These are phyloP conservation scores for Hypoxylon rubiginosum DNA, from an alignment of 2,329 filamentous ascomycete genomes.

Conservation along the genomic window DNA sequence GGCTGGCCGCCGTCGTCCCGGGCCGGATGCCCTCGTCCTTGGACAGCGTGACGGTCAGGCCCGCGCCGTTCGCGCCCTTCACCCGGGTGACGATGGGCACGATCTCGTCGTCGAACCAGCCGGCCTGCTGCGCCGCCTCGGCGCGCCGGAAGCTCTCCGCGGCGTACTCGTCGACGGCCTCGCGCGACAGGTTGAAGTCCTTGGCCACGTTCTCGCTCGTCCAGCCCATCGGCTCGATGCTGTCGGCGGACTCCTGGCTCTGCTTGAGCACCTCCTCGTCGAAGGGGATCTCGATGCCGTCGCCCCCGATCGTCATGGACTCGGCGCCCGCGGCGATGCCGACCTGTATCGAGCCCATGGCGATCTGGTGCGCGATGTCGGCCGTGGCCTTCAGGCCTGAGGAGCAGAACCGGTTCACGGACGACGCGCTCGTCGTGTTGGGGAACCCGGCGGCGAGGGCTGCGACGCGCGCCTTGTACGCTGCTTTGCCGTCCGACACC, in stretches of 20 bases:
- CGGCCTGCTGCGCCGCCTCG: slow-evolving; percentile 89
- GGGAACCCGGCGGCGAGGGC: slow-evolving; percentile 93
- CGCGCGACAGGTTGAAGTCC: slow-evolving; percentile 87
- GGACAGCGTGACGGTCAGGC: slow-evolving; percentile 82
- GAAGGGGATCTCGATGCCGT: slow-evolving; percentile 79
- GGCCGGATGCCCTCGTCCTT: slow-evolving; percentile 92
- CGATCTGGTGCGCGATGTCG: slow-evolving; percentile 92
- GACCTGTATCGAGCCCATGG: slow-evolving; percentile 82
- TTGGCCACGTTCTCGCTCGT: slow-evolving; percentile 95
- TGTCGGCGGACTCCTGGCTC: slow-evolving; percentile 84
- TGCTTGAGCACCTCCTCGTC: slow-evolving; percentile 78
- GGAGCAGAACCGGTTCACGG: slow-evolving; percentile 96
- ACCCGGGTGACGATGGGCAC: slow-evolving; percentile 85
- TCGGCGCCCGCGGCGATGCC: slow-evolving; percentile 92
- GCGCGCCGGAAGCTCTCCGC: slow-evolving; percentile 90
- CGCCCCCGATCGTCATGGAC: slow-evolving; percentile 83
- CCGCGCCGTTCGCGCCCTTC: slow-evolving; percentile 85
- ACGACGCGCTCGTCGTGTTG: slow-evolving; percentile 84
- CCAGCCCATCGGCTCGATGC: slow-evolving; percentile 97
- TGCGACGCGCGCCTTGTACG: slow-evolving; percentile 92
- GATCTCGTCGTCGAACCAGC: slow-evolving; percentile 95
- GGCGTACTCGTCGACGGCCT: slow-evolving; percentile 86
- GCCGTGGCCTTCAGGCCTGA: slow-evolving; percentile 95
- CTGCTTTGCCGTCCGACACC: slow-evolving; percentile 87
- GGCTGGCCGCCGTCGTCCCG: slow-evolving; percentile 86